A percentile compares a stretch with the other conserved stretches of the same genome.
Conservation (phyloP, 345 rosid genomes). For the Isatis tinctoria region DNA sequence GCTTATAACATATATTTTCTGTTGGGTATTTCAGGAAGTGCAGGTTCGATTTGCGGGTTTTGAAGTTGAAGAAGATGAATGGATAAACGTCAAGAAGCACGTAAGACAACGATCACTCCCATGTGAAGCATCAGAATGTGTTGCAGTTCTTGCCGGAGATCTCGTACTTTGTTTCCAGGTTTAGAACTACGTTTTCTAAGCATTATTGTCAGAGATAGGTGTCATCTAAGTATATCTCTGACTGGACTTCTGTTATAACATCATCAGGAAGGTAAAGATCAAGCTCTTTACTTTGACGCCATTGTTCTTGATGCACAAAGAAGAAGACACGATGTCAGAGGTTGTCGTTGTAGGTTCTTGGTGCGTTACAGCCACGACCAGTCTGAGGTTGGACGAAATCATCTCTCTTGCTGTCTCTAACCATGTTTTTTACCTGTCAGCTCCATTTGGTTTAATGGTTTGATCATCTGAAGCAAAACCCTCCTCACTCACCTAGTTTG, state of each 20-base stretch:
- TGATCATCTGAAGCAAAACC: conserved; percentile 3
- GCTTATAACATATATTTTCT: neutral
- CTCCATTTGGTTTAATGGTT: conserved; percentile 2
- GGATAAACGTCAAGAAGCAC: conserved; percentile 77
- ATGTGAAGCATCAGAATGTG: conserved; percentile 98
- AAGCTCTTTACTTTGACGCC: conserved; percentile 96
- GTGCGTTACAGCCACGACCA: conserved; percentile 98
- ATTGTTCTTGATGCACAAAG: conserved; percentile 97
- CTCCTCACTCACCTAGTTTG: conserved; percentile 18
- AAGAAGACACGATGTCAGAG: conserved; percentile 95
- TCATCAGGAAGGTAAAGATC: conserved; percentile 96
- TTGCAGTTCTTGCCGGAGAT: conserved; percentile 98
- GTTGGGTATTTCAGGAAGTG: conserved; percentile 69
- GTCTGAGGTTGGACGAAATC: conserved; percentile 66
- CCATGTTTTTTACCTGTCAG: neutral
- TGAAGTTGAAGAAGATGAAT: conserved; percentile 96
- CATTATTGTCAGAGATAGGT: neutral
- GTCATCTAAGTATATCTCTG: neutral
- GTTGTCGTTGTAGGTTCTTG: conserved; percentile 96
- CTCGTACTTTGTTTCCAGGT: conserved; percentile 99
- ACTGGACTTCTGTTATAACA: neutral
- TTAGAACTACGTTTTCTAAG: neutral
- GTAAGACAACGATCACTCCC: conserved; percentile 96
- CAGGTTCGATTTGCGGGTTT: conserved; percentile 92
- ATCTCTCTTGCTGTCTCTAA: conserved; percentile 8